Evolutionary conservation across 2,329 filamentous ascomycete genomes (phyloP).

Genomic region (Coleophoma eucalyptorum): DNA sequence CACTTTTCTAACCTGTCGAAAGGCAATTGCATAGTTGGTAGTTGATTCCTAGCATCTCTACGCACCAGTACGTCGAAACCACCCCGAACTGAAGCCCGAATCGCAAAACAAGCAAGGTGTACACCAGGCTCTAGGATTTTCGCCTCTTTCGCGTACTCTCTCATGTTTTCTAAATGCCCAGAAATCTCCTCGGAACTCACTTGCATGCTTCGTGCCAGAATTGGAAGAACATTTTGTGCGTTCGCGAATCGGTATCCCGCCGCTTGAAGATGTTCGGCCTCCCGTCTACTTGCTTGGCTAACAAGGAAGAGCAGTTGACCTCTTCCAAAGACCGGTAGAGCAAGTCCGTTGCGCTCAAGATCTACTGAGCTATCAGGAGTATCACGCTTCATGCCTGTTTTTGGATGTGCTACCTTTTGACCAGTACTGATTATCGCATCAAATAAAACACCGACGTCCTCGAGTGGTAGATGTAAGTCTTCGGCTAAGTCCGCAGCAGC

Average conservation of each 20-base stretch:
- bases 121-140: slow-evolving; percentile 47
- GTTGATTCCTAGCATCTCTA: slow-evolving; percentile 46
- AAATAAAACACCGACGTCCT: slow-evolving; percentile 65
- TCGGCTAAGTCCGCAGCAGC: slow-evolving; percentile 72
- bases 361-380: slow-evolving; percentile 24
- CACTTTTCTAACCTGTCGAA: slow-evolving; percentile 47
- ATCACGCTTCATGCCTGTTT: slow-evolving; percentile 3
- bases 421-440: slow-evolving; percentile 73
- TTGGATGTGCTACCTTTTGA: slow-evolving; percentile 18
- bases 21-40: slow-evolving; percentile 56
- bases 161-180: slow-evolving; percentile 60
- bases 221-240: slow-evolving; percentile 61
- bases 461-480: slow-evolving; percentile 58
- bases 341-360: slow-evolving; percentile 31
- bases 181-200: slow-evolving; percentile 62
- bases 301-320: slow-evolving; percentile 82
- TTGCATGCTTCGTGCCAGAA: slow-evolving; percentile 71
- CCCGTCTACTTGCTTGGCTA: slow-evolving; percentile 54
- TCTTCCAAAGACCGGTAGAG: slow-evolving; percentile 48
- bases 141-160: slow-evolving; percentile 46
- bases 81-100: slow-evolving; percentile 39
- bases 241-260: slow-evolving; percentile 77
- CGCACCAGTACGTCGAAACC: slow-evolving; percentile 26
- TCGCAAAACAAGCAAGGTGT: slow-evolving; percentile 55
- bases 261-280: slow-evolving; percentile 62